A percentile compares a stretch with the other conserved stretches of the same genome.
These are phyloP conservation scores for Agrocybe pediades DNA, from an alignment of 768 basidiomycete species.

Conservation along the genomic window DNA sequence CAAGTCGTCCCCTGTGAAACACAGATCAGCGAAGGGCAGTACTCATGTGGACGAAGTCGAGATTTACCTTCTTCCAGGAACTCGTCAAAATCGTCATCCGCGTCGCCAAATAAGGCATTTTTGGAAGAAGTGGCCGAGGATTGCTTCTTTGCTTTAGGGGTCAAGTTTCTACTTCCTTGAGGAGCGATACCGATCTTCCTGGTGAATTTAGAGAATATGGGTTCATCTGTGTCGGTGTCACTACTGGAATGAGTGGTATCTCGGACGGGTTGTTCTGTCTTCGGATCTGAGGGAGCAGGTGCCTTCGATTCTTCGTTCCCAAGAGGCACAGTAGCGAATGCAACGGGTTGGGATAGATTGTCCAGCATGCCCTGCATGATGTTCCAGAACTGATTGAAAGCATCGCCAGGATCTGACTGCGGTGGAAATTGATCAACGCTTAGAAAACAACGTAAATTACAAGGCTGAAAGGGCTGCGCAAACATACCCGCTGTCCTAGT, in stretches of 20 bases:
- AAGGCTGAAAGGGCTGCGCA: slow-evolving; percentile 3
- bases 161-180: slow-evolving; percentile 26
- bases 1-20: slow-evolving; percentile 56
- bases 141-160: slow-evolving; percentile 10
- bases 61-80: slow-evolving; percentile 63
- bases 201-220: slow-evolving; percentile 58
- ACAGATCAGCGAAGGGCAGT: slow-evolving; percentile 3
- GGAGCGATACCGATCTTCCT: slow-evolving; percentile 47
- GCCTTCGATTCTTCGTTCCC: slow-evolving; percentile 40
- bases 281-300: slow-evolving; percentile 21
- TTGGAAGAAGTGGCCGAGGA: slow-evolving; percentile 12
- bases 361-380: slow-evolving; percentile 87
- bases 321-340: slow-evolving; percentile 81
- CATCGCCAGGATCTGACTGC: slow-evolving; percentile 81
- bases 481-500: slow-evolving; percentile 74
- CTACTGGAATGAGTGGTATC: slow-evolving; percentile 61
- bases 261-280: slow-evolving; percentile 33
- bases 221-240: slow-evolving; percentile 71
- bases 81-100: slow-evolving; percentile 59
- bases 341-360: slow-evolving; percentile 82
- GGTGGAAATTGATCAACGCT: slow-evolving; percentile 1
- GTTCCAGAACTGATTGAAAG: slow-evolving; percentile 89
- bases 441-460: neutral
- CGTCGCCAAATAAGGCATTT: slow-evolving; percentile 22
- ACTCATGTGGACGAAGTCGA: neutral